These are phyloP conservation scores for Oryza nivara DNA, from an alignment of 176 grass and related monocot species.

Conservation along the genomic window DNA sequence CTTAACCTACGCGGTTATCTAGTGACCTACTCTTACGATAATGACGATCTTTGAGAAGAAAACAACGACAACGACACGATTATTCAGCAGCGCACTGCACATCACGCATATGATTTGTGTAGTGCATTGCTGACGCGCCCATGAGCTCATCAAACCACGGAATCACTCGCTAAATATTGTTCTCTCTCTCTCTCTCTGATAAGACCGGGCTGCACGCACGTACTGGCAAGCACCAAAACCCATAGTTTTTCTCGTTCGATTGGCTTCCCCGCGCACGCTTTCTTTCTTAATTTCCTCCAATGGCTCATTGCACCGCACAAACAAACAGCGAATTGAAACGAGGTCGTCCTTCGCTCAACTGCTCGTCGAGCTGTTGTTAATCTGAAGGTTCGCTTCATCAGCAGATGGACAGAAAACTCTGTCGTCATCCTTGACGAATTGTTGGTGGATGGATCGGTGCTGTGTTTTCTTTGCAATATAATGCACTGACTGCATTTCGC, in stretches of 20 bases:
- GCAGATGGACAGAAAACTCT: background rate
- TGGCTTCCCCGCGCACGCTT: background rate
- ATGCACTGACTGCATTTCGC: background rate
- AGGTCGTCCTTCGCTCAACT: background rate
- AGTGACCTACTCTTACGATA: background rate
- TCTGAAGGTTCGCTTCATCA: background rate
- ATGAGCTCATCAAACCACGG: conserved; percentile 29
- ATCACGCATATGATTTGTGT: conserved; percentile 1
- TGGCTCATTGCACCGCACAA: background rate
- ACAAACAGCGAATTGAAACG: background rate
- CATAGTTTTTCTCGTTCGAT: conserved; percentile 15
- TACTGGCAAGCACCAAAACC: background rate
- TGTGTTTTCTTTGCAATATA: background rate
- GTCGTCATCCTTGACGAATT: background rate
- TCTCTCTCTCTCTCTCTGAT: background rate
- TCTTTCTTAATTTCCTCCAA: conserved; percentile 19
- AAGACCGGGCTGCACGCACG: conserved; percentile 41
- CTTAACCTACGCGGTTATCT: background rate
- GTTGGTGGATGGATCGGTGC: background rate
- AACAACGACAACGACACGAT: conserved; percentile 31
- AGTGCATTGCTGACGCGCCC: conserved; percentile 42
- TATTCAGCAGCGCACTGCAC: conserved; percentile 32
- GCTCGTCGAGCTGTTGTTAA: background rate
- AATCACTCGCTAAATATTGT: conserved; percentile 19
- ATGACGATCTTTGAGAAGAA: background rate